phyloP scores from a whole-genome alignment of 495 filamentous ascomycete species.

The Talaromyces adpressus region DNA sequence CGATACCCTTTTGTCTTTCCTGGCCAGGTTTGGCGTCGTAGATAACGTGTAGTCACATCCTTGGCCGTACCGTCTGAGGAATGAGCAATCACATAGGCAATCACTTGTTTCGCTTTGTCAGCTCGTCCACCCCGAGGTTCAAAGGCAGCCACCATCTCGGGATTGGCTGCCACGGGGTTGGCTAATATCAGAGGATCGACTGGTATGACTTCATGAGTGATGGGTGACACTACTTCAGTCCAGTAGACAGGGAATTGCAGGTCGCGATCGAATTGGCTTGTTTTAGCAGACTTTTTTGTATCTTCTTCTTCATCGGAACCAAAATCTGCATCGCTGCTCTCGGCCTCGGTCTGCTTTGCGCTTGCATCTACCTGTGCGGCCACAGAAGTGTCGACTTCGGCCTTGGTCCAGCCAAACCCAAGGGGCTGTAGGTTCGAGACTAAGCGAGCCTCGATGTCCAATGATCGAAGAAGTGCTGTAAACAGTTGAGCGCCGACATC shows the following conservation, averaged over 20 bases:
- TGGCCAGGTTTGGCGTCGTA: constrained; percentile 75
- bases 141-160: constrained; percentile 66
- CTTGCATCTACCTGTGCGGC: constrained; percentile 30
- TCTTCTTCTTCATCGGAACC: constrained; percentile 10
- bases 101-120: constrained; percentile 79
- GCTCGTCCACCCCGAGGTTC: constrained; percentile 78
- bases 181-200: constrained; percentile 69
- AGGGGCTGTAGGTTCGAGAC: constrained; percentile 80
- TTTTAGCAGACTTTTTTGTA: constrained; percentile 10
- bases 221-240: constrained; percentile 79
- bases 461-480: constrained; percentile 73
- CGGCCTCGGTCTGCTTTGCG: constrained; percentile 4
- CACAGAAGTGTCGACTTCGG: constrained; percentile 51
- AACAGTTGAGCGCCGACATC: constrained; percentile 90
- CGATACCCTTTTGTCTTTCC: constrained; percentile 87
- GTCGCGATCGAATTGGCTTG: constrained; percentile 50
- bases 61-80: constrained; percentile 84
- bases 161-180: constrained; percentile 56
- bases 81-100: constrained; percentile 85
- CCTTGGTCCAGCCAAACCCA: constrained; percentile 87
- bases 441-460: constrained; percentile 74
- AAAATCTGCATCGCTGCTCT: constrained; percentile 12
- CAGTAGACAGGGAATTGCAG: constrained; percentile 85
- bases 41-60: constrained; percentile 89
- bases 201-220: constrained; percentile 67